These are phyloP conservation scores for Pseudonectria foliicola DNA, from an alignment of 2,329 filamentous ascomycete genomes.

Conservation along the genomic window DNA sequence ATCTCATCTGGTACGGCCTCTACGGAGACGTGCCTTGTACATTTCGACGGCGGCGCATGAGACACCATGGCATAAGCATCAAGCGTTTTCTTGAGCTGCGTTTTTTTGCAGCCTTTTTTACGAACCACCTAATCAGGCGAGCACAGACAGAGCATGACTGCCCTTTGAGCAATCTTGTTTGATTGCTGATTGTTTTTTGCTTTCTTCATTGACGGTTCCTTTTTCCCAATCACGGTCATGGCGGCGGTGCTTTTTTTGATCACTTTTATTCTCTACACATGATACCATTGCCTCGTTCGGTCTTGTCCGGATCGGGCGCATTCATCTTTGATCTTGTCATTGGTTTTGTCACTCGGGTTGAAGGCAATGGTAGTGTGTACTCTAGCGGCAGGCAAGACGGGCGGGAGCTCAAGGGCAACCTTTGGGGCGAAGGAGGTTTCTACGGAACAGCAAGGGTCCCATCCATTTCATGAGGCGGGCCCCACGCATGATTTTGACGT, in stretches of 20 bases:
- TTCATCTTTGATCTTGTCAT: slow-evolving; percentile 9
- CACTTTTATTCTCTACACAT: slow-evolving; percentile 4
- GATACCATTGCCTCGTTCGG: slow-evolving; percentile 24
- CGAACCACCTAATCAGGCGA: slow-evolving; percentile 5
- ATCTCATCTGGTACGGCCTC: slow-evolving; percentile 11
- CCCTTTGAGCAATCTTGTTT: slow-evolving; percentile 3
- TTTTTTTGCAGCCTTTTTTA: slow-evolving; percentile 12
- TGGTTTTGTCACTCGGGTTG: slow-evolving; percentile 13
- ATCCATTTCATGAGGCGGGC: slow-evolving; percentile 6
- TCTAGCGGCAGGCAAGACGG: slow-evolving; percentile 18
- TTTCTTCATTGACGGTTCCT: slow-evolving; percentile 16
- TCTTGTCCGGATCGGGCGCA: slow-evolving; percentile 6
- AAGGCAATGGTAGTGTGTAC: slow-evolving; percentile 21
- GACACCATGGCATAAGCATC: slow-evolving; percentile 21
- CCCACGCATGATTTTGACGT: slow-evolving; percentile 1
- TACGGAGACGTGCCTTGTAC: slow-evolving; percentile 16
- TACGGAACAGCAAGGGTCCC: slow-evolving; percentile 4
- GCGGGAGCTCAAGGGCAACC: slow-evolving; percentile 17
- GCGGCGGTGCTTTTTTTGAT: slow-evolving; percentile 9
- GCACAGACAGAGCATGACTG: not conserved
- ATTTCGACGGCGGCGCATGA: slow-evolving; percentile 24
- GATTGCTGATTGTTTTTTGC: slow-evolving; percentile 11
- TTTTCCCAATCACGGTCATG: slow-evolving; percentile 6
- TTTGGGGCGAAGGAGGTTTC: slow-evolving; percentile 11
- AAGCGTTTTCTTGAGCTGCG: slow-evolving; percentile 19